Percentiles rank a stretch among this genome's conserved stretches.
These are phyloP conservation scores for Lepiota brunneoincarnata DNA, from an alignment of 768 basidiomycete species.

Conservation along the genomic window DNA sequence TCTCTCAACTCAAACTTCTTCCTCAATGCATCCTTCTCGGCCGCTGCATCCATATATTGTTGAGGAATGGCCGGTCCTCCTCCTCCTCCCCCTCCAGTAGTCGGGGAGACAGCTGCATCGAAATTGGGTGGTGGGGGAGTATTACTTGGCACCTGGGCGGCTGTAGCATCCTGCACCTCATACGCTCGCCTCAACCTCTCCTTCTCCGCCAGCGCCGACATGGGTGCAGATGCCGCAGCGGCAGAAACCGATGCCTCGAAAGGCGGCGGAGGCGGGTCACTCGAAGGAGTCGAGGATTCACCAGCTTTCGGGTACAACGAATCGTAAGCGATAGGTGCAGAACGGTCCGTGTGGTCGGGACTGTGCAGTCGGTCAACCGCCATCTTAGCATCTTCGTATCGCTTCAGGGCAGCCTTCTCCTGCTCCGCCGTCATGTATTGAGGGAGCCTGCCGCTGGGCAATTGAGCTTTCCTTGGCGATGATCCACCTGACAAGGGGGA, in stretches of 20 bases:
- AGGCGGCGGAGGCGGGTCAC: slow-evolving; percentile 42
- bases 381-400: slow-evolving; percentile 69
- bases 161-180: slow-evolving; percentile 66
- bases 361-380: slow-evolving; percentile 65
- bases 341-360: slow-evolving; percentile 18
- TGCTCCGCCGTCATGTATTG: slow-evolving; percentile 64
- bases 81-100: slow-evolving; percentile 7
- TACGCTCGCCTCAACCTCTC: slow-evolving; percentile 62
- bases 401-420: slow-evolving; percentile 68
- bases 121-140: slow-evolving; percentile 10
- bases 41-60: slow-evolving; percentile 28
- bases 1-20: slow-evolving; percentile 59
- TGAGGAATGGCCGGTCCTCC: slow-evolving; percentile 20
- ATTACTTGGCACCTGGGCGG: slow-evolving; percentile 14
- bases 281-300: slow-evolving; percentile 26
- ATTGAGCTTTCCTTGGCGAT: slow-evolving; percentile 16
- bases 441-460: slow-evolving; percentile 25
- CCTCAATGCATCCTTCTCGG: slow-evolving; percentile 57
- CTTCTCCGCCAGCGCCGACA: slow-evolving; percentile 57
- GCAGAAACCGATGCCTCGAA: slow-evolving; percentile 43
- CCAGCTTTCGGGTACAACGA: slow-evolving; percentile 47
- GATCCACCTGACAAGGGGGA: slow-evolving; percentile 15
- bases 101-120: slow-evolving; percentile 13
- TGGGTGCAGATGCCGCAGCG: slow-evolving; percentile 32
- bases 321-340: slow-evolving; percentile 59